Conservation (phyloP, 768 basidiomycete genomes). For the Tylopilus cervinicoccineus region DNA sequence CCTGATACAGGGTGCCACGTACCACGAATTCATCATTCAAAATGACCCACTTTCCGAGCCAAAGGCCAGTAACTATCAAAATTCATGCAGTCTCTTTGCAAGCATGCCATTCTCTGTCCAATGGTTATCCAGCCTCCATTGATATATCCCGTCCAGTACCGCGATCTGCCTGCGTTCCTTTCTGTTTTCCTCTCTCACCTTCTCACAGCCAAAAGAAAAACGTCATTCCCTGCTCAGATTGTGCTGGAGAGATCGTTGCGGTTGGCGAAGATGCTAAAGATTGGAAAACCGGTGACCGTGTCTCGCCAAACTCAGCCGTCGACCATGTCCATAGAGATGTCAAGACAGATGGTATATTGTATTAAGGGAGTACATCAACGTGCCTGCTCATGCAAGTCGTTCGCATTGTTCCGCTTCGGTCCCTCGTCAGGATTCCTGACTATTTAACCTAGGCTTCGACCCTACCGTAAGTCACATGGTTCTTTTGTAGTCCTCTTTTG, state of each 20-base stretch:
- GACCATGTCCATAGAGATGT: conserved; percentile 47
- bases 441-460: conserved; percentile 64
- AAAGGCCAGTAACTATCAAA: conserved; percentile 48
- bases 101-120: conserved; percentile 18
- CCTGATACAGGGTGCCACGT: conserved; percentile 17
- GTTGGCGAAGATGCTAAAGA: conserved; percentile 37
- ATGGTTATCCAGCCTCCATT: neutral
- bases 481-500: neutral
- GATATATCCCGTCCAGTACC: conserved; percentile 34
- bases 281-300: conserved; percentile 55
- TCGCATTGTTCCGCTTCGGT: neutral
- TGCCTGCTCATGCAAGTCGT: conserved; percentile 40
- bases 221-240: conserved; percentile 41
- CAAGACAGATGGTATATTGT: conserved; percentile 45
- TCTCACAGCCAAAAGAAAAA: conserved; percentile 23
- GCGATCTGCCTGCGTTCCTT: conserved; percentile 36
- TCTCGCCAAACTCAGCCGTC: conserved; percentile 48
- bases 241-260: conserved; percentile 54
- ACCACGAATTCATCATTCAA: conserved; percentile 28
- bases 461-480: conserved; percentile 41
- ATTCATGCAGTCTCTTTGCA: conserved; percentile 55
- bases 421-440: conserved; percentile 48
- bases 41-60: conserved; percentile 29
- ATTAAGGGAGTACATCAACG: conserved; percentile 52
- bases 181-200: conserved; percentile 33